These are phyloP conservation scores for Microsporum audouinii DNA, from an alignment of 2,329 filamentous ascomycete genomes.

Conservation along the genomic window DNA sequence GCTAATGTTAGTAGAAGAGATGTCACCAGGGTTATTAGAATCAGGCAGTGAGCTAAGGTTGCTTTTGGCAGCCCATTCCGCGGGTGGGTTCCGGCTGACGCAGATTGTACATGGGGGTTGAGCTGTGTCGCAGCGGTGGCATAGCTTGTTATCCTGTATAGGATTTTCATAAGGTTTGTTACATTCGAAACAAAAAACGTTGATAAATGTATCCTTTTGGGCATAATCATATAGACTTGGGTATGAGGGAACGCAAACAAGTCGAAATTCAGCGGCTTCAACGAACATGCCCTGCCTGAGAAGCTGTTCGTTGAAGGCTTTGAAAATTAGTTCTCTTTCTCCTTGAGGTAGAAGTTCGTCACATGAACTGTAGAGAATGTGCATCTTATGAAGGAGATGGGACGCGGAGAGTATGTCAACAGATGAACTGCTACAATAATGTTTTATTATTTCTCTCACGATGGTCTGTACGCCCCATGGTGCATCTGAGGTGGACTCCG, in stretches of 20 bases:
- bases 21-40: not conserved
- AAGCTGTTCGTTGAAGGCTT: constrained; percentile 48
- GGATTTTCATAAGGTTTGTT: constrained; percentile 45
- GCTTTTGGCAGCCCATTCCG: constrained; percentile 29
- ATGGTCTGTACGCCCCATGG: constrained; percentile 32
- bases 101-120: constrained; percentile 34
- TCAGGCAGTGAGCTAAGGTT: not conserved
- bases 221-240: constrained; percentile 48
- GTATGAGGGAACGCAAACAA: constrained; percentile 44
- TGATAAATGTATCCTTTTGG: constrained; percentile 43
- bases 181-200: constrained; percentile 46
- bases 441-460: constrained; percentile 29
- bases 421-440: constrained; percentile 29
- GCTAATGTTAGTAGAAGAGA: not conserved
- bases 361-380: constrained; percentile 28
- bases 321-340: constrained; percentile 46
- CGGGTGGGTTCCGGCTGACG: constrained; percentile 31
- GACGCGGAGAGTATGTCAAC: constrained; percentile 33
- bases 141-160: constrained; percentile 37
- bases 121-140: constrained; percentile 38
- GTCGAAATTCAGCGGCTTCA: constrained; percentile 45
- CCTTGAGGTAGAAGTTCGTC: constrained; percentile 30
- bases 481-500: constrained; percentile 22
- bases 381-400: constrained; percentile 32
- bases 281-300: constrained; percentile 33